Evolutionary conservation across 495 filamentous ascomycete genomes (phyloP).

Genomic region (Neurospora tetrasperma): DNA sequence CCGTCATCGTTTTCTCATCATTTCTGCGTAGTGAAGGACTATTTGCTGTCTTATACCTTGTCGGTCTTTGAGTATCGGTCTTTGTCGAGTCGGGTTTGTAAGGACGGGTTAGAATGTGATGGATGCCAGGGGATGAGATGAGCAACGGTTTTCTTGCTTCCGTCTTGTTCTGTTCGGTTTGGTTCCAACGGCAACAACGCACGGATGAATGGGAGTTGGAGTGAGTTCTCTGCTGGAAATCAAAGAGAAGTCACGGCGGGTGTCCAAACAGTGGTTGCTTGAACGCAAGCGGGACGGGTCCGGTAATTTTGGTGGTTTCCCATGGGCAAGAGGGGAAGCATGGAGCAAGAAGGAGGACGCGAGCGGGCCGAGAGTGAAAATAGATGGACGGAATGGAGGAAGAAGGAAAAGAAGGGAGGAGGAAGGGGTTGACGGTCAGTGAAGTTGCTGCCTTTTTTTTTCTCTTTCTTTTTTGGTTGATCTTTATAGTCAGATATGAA

Average conservation of each 20-base stretch:
- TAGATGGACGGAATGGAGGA: neutral
- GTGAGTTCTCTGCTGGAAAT: neutral
- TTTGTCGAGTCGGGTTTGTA: neutral
- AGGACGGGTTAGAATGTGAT: neutral
- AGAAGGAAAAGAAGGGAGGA: neutral
- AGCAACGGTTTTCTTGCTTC: neutral
- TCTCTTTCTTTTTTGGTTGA: neutral
- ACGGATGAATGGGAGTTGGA: neutral
- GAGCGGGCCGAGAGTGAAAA: neutral
- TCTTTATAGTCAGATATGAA: conserved; percentile 7
- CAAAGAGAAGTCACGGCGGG: neutral
- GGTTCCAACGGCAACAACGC: neutral
- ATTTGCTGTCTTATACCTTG: neutral
- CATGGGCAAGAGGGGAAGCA: neutral
- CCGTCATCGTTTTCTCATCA: neutral
- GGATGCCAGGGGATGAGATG: neutral
- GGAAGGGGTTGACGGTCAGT: neutral
- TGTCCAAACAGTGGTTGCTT: neutral
- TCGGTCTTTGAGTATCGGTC: neutral
- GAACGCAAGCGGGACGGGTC: neutral
- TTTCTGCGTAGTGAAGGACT: neutral
- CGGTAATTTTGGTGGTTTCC: neutral
- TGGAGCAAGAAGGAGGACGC: neutral
- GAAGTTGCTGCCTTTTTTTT: neutral
- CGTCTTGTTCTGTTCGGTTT: neutral